Evolutionary conservation across 108 stramenopile genomes (phyloP), one percentile per base, ranked within the genome.

Genomic region (Schizochytrium sp.): DNA sequence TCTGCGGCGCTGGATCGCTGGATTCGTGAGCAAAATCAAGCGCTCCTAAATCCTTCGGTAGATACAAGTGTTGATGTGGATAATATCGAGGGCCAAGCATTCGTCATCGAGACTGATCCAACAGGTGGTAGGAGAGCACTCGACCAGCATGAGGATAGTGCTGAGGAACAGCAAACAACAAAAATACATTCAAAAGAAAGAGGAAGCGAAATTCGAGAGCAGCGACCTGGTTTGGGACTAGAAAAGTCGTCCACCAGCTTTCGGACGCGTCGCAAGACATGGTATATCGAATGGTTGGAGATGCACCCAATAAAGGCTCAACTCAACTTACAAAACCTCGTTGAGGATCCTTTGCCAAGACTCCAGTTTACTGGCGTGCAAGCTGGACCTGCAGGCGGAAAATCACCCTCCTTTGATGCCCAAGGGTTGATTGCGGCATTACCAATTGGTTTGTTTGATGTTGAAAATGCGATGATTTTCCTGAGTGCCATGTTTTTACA

Each of bases 401-500:
- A 7, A 44, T 44, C 12, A 15, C 64, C 42, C 10, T 44, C 64
- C 64, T 69, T 69, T 69, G 64, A 69, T 44, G 64, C 15, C 12
- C 64, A 44, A 1, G 64, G 28, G 28, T 44, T 69, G 12, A 44
- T 69, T 44, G 64, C 64, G 42, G 64, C 19, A 44, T 44, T 69
- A 15, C 64, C 64, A 7, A 2, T 69, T 38, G 64, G 50, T 40
- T 5, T 83, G 50, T 55, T 53, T 0, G 76, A 83, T 28, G 76
- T 83, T 7, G 76, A 83, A 83, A 40, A 28, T n/a, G 76, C 76
- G 17, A 83, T 3, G 10, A 5, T 83, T n/a, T 83, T 83, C 50
- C 47, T 83, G 50, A 55, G 76, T 40, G 76, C 76, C 53, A 49
- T 83, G 76, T 49, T 83, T 10, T 55, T 83, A n/a, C 76, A 55